phyloP scores from a whole-genome alignment of 352 stramenopile genomes.

The Blastocystis sp. region DNA sequence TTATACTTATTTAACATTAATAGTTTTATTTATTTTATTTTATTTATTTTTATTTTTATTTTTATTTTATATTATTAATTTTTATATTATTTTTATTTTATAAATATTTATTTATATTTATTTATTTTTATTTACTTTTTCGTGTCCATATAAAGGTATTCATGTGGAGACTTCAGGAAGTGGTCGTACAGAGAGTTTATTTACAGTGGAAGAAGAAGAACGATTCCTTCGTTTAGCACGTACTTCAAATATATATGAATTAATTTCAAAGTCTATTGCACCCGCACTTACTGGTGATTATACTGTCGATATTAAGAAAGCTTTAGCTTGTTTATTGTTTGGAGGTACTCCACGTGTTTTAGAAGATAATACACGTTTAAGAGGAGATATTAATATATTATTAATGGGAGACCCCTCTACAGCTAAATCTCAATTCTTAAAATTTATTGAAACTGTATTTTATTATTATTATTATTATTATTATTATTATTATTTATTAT shows the following conservation, averaged over 20 bases:
- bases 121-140: too few relatives aligned
- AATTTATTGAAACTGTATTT: constrained; percentile 85
- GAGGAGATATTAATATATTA: constrained; percentile 93
- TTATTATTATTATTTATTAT: too few relatives aligned
- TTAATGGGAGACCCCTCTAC: constrained; percentile 86
- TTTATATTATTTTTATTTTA: too few relatives aligned
- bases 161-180: constrained; percentile 42
- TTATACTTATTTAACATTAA: too few relatives aligned
- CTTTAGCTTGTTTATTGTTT: constrained; percentile 76
- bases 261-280: constrained; percentile 60
- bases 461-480: constrained; percentile 39
- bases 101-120: too few relatives aligned
- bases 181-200: constrained; percentile 64
- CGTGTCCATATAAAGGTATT: too few relatives aligned
- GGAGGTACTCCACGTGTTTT: constrained; percentile 72
- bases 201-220: constrained; percentile 84
- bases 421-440: constrained; percentile 91
- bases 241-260: constrained; percentile 71
- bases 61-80: too few relatives aligned
- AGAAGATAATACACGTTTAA: constrained; percentile 78
- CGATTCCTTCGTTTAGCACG: constrained; percentile 74
- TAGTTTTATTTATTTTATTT: too few relatives aligned
- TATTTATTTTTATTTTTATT: too few relatives aligned
- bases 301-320: constrained; percentile 66
- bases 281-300: constrained; percentile 68